Conservation (phyloP, 805 yeast species). For the Saturnispora diversa region DNA sequence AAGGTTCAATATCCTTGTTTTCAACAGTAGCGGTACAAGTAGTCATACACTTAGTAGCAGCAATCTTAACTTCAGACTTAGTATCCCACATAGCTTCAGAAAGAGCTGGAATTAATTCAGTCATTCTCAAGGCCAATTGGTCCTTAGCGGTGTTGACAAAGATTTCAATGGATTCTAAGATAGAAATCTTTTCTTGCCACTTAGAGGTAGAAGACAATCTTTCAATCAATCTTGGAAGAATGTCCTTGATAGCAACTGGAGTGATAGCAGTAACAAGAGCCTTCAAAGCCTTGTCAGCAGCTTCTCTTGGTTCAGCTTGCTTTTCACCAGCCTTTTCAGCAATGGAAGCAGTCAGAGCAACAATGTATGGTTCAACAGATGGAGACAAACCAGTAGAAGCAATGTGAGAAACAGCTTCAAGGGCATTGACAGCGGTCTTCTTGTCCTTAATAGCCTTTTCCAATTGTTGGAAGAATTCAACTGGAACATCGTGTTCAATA, state of each 20-base stretch:
- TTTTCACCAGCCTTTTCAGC: slow-evolving; percentile 86
- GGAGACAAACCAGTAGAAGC: slow-evolving; percentile 78
- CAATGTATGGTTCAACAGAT: slow-evolving; percentile 93
- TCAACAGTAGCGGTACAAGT: slow-evolving; percentile 96
- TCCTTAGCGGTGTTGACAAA: slow-evolving; percentile 91
- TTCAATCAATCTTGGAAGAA: slow-evolving; percentile 71
- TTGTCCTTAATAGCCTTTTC: slow-evolving; percentile 69
- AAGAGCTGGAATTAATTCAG: slow-evolving; percentile 95
- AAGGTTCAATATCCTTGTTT: slow-evolving; percentile 99
- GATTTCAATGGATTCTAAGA: slow-evolving; percentile 74
- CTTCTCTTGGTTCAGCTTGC: slow-evolving; percentile 61
- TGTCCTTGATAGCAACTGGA: slow-evolving; percentile 86
- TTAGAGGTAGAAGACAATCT: slow-evolving; percentile 69
- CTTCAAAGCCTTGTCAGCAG: slow-evolving; percentile 67
- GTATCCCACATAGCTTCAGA: slow-evolving; percentile 99
- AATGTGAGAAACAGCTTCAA: slow-evolving; percentile 77
- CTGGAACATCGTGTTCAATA: slow-evolving; percentile 97
- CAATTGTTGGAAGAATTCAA: slow-evolving; percentile 72
- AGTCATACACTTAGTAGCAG: slow-evolving; percentile 92
- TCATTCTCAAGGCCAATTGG: slow-evolving; percentile 98
- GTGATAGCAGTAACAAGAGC: slow-evolving; percentile 77
- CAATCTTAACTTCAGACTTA: slow-evolving; percentile 94
- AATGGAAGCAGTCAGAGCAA: slow-evolving; percentile 63
- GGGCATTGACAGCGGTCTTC: slow-evolving; percentile 76
- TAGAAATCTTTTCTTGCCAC: slow-evolving; percentile 97